Base-by-base conservation (phyloP, 225 moss, liverwort and hornwort species). In the Takakia lepidozioides region DNA sequence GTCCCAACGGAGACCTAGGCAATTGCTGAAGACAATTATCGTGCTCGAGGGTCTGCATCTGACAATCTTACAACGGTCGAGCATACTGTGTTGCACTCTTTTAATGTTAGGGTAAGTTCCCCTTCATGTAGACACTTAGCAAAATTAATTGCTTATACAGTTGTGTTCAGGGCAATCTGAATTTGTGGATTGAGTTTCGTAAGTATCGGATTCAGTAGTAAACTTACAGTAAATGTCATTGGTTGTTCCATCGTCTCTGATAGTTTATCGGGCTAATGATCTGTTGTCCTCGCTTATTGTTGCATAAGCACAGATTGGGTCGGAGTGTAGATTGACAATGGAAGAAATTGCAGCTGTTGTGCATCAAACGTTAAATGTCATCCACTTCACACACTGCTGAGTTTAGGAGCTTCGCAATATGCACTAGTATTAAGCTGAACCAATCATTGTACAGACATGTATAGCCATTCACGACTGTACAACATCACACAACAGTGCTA, bases 41-140 rank as follows among this genome's bases (percentile, higher is more conserved):
- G 68, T 81, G 17, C 58, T 83, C 27, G 78, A 86, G 67, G 63
- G 72, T 47, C 51, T 91, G 43, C 39, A 56, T 32, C 68, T 86
- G 17, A 59, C 54, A 81, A 81, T 35, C 72, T 81, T 60, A 81
- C 75, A 65, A 75, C 75, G 21, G 67, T 79, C 6, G 57, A 61
- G 24, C 62, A 70, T 51, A 84, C 80, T 25, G 63, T 75, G 18
- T 62, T 72, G 19, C 68, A 72, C 51, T 63, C 75, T 39, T 75
- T 84, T 48, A 67, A 74, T 23, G 79, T 69, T 25, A 19, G n/a
- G 64, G 64, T 57, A 43, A 41, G 45, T 29, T n/a, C n/a, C n/a
- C n/a, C n/a, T n/a, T n/a, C n/a, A n/a, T n/a, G n/a, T n/a, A n/a
- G n/a, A n/a, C n/a, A n/a, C n/a, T n/a, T n/a, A n/a, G n/a, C n/a